Percentiles rank a stretch among this genome's conserved stretches.
Evolutionary conservation across 2,329 filamentous ascomycete species (phyloP).

Genomic region (Xylariaceae sp.): DNA sequence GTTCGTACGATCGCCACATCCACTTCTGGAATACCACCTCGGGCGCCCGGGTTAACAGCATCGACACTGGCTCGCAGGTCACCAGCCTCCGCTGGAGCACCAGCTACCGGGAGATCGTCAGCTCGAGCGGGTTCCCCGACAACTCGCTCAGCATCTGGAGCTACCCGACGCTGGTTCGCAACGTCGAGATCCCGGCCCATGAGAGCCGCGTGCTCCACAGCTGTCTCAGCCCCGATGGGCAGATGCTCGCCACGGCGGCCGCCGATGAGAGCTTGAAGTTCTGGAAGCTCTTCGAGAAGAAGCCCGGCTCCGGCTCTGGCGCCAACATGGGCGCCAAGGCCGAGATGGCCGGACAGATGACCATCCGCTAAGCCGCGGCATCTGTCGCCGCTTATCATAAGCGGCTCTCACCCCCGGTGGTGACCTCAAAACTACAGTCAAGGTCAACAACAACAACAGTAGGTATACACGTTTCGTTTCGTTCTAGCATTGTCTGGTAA

Average conservation of each 20-base stretch:
- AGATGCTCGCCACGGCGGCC: constrained; percentile 94
- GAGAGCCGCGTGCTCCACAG: constrained; percentile 96
- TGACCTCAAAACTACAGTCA: constrained; percentile 16
- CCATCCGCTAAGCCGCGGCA: constrained; percentile 66
- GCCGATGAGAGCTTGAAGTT: constrained; percentile 98
- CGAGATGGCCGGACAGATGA: constrained; percentile 91
- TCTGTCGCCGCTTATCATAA: no score
- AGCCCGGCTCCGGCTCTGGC: constrained; percentile 66
- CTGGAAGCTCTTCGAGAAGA: constrained; percentile 99
- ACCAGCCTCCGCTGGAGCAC: constrained; percentile 95
- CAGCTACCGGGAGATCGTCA: constrained; percentile 95
- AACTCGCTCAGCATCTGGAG: constrained; percentile 99
- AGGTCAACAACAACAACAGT: constrained; percentile 24
- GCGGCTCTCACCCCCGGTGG: constrained; percentile 13
- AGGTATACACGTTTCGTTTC: constrained; percentile 26
- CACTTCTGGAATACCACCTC: constrained; percentile 99
- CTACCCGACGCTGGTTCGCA: constrained; percentile 94
- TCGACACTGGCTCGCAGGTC: constrained; percentile 96
- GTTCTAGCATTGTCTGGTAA: constrained; percentile 27
- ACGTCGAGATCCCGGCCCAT: constrained; percentile 95
- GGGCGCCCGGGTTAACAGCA: constrained; percentile 95
- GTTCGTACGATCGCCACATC: constrained; percentile 94
- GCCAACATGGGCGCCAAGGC: constrained; percentile 68
- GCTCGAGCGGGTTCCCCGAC: constrained; percentile 96
- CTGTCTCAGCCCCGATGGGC: constrained; percentile 92